Evolutionary conservation across 345 rosid genomes (phyloP).

Genomic region (Citrus sinensis): DNA sequence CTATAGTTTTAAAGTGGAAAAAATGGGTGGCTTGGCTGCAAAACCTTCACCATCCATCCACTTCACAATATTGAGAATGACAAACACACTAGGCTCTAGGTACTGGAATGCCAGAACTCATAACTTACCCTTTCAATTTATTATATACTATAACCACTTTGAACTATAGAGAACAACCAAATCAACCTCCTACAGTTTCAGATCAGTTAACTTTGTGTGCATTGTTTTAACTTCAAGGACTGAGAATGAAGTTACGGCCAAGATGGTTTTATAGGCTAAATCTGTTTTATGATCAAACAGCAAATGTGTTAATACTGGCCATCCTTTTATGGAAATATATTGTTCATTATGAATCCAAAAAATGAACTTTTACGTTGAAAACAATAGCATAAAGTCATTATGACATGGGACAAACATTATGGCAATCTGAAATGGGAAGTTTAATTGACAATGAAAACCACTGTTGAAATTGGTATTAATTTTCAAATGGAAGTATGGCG

Average conservation of each 20-base stretch:
- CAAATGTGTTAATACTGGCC: not conserved
- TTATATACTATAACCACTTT: not conserved
- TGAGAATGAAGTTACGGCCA: not conserved
- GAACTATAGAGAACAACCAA: not conserved
- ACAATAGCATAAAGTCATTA: not conserved
- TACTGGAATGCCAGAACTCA: too few species aligned
- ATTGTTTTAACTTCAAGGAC: not conserved
- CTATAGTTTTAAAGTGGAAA: not conserved
- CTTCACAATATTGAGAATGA: not conserved
- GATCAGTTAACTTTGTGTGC: not conserved
- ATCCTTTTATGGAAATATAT: not conserved
- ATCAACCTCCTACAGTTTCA: not conserved
- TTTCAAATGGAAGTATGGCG: not conserved
- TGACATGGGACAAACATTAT: not conserved
- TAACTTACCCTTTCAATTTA: not conserved
- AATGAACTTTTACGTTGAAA: not conserved
- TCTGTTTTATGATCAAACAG: slow-evolving; percentile 7
- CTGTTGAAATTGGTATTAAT: not conserved
- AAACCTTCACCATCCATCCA: not conserved
- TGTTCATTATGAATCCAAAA: not conserved
- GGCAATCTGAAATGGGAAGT: not conserved
- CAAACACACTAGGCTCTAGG: not conserved
- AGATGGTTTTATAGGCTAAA: not conserved
- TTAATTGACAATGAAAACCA: not conserved
- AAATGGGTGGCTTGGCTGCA: not conserved